Base-by-base conservation (phyloP, 2,329 filamentous ascomycete species). In the Penicillium vulpinum region DNA sequence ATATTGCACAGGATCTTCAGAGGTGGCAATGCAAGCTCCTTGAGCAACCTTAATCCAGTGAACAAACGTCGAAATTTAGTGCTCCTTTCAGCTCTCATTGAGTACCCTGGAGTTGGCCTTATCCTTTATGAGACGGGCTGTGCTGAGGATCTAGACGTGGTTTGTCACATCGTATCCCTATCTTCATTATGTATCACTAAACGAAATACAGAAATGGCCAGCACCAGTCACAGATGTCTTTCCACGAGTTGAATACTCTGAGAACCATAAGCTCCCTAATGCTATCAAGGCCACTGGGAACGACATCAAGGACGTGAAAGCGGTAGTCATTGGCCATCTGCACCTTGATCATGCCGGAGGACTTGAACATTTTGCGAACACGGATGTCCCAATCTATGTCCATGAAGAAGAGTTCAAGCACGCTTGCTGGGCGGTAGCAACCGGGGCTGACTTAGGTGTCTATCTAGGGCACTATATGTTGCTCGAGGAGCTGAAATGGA, bases 341-440 rank as follows among this genome's bases (percentile, higher is more conserved):
- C 78, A 81, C 60, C 60, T 80, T 2, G 79, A 81, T 58, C 78
- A 81, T 59, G 79, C 79, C 0, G 79, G 79, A 2, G 78, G 79
- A 0, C 64, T 81, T 1, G 77, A 80, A 46, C 71, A 80, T 51
- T 81, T 81, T 44, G 38, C 73, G 3, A 69, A 70, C 38, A 78
- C 71, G 5, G 73, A 76, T 29, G 67, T 80, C 6, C 76, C 77
- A 5, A 78, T 80, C 49, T 80, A 75, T 58, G 76, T 80, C 4
- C 78, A 81, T 56, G 78, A 81, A 59, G 73, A 76, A 53, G 78
- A 80, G 52, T 72, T 80, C 63, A 74, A 77, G 50, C 72, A 77
- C 35, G 78, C 78, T 1, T 79, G 74, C 57, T 80, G 76, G 74
- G 74, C 74, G 3, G 71, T 76, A 5, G 78, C 70, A 4, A 80